Base-by-base conservation (phyloP, 768 basidiomycete genomes). In the Podaxis sp. region DNA sequence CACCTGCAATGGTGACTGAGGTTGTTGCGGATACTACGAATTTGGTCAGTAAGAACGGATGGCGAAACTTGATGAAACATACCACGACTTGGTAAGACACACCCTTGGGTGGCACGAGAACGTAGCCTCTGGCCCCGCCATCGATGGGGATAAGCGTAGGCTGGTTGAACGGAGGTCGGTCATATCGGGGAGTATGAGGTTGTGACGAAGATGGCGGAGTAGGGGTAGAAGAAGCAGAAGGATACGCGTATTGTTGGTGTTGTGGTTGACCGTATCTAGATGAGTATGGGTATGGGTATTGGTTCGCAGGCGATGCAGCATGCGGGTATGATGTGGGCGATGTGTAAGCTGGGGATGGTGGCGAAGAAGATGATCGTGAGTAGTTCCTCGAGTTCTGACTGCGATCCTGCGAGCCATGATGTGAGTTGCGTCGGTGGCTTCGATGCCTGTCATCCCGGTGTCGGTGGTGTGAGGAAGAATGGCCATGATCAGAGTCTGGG, bases 21-120 rank as follows among this genome's bases (percentile, higher is more conserved):
- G 15, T 8, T 55, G 60, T 22, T 52, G 36, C 9, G 43, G 57
- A 22, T 58, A n/a, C 57, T 53, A 15, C 2, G 50, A 22, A 3
- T 3, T 12, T 15, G 7, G 19, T 9, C 41, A 22, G 52, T 46
- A n/a, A n/a, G 11, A 54, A n/a, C 4, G 41, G 36, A 24, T 7
- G 7, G 7, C 19, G n/a, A 51, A 27, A 40, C 12, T 4, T 13
- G 1, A 29, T 17, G 9, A 13, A 29, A 46, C 60, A 36, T 47
- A 61, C 60, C 8, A 61, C 50, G 43, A 54, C 53, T 47, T 61
- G 60, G 33, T 55, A 61, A n/a, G 53, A 22, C 27, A 36, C 43
- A 2, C 60, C 60, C 19, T 46, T 54, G 17, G 52, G 60, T 22
- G 40, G 60, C 15, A 54, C 43, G 13, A 54, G 27, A 12, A 46